Base-by-base conservation (phyloP, 163 green algal species). In the Coccomyxa subellipsoidea region DNA sequence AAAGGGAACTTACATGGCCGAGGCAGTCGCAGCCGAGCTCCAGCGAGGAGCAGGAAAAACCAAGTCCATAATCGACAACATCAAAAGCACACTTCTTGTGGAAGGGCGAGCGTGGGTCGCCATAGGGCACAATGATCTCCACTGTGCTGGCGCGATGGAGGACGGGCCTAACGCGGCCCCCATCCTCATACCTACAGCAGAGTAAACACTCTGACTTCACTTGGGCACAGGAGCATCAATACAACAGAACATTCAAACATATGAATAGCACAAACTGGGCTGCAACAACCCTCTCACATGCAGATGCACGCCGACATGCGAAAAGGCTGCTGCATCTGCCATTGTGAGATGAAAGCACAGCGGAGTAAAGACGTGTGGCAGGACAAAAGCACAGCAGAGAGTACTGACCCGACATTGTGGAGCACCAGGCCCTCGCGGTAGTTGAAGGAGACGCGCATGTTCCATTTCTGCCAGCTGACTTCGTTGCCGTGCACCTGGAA, bases 71-170 rank as follows among this genome's bases (percentile, higher is more conserved):
- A 82, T 98, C 95, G 27, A 92, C 92, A 4, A 96, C 90, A 79
- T 98, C 95, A 77, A 97, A 96, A 29, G 95, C 95, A 69, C 90
- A 96, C 89, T 98, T 98, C 79, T 92, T 87, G 71, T 92, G 85
- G 84, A 94, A 97, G 18, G 89, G 84, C 7, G 38, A 23, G 75
- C 81, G 83, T 8, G 91, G 90, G 54, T 92, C 90, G 2, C 79
- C 88, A 59, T 92, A 93, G 27, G 86, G 83, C 15, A 84, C 95
- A 18, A 94, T 93, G 92, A 98, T 98, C 90, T 98, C 95, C 10
- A 93, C 81, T 35, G 83, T 79, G n/a, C 86, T 92, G 5, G 86
- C 88, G 8, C 94, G 87, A 83, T 94, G 88, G 81, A 97, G 66
- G 27, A 98, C 88, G 5, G 92, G 91, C 15, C 94, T 80, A 59